Conservation (phyloP, 164 flowering plant species). For the Macadamia tetraphylla region DNA sequence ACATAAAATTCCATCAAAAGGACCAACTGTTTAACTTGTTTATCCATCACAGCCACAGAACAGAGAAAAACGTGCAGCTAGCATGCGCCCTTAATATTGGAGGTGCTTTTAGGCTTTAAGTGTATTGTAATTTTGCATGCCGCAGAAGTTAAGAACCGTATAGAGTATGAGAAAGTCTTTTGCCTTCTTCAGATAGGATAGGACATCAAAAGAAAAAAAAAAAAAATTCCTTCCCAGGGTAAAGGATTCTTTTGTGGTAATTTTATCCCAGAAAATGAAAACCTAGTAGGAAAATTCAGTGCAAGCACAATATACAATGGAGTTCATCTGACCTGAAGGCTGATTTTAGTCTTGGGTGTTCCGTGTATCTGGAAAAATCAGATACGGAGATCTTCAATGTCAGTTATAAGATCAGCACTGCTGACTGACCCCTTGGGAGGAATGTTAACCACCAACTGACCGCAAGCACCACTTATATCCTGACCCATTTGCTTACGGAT, state of each 20-base stretch:
- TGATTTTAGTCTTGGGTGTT: not conserved
- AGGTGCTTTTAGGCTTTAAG: too few relatives aligned
- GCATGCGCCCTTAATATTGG: too few relatives aligned
- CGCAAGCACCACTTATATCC: conserved; percentile 97
- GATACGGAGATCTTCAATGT: conserved; percentile 73
- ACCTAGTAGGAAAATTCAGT: not conserved
- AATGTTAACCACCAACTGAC: conserved; percentile 80
- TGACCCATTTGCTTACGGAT: conserved; percentile 93
- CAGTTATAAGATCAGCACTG: conserved; percentile 35
- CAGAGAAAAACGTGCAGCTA: too few relatives aligned
- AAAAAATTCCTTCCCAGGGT: too few relatives aligned
- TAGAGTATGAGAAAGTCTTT: too few relatives aligned
- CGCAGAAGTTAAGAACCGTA: too few relatives aligned
- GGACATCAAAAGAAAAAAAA: not conserved
- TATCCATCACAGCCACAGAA: too few relatives aligned
- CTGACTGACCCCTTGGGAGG: conserved; percentile 34
- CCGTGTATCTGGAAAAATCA: conserved; percentile 12
- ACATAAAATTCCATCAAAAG: too few relatives aligned
- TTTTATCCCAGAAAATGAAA: not conserved
- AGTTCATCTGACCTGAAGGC: not conserved
- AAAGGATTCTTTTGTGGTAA: not conserved
- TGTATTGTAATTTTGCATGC: too few relatives aligned
- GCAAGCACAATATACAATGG: not conserved
- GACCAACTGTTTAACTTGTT: too few relatives aligned
- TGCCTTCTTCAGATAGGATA: not conserved